Base-by-base conservation (phyloP, 306 rosid species). In the Sicyos baderoa region DNA sequence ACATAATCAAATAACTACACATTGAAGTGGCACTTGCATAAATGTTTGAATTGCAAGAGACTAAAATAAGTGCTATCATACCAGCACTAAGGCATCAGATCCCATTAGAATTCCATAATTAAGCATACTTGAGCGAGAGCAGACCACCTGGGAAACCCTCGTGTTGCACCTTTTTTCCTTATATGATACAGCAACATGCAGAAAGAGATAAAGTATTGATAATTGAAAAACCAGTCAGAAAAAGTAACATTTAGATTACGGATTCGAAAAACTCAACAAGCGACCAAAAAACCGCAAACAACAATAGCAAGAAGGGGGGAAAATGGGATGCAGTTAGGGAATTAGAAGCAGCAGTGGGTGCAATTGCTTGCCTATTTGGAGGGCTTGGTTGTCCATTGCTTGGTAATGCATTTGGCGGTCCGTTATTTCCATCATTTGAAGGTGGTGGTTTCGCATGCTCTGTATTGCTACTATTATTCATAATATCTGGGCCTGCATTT, bases 401-500 rank as follows among this genome's bases (percentile, higher is more conserved):
- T 25, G 93, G 84, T 54, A n/a, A n/a, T n/a, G n/a, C n/a, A n/a
- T n/a, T n/a, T n/a, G n/a, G n/a, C n/a, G n/a, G n/a, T n/a, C 77
- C 83, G n/a, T 48, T 75, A 42, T 5, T 60, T 54, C 80, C 84
- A 17, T 61, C 77, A 44, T 6, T 56, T 29, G 79, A 62, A 6
- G 89, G 80, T 53, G 84, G 80, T 53, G 84, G 78, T 15, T 77
- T 52, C 49, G 61, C 74, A 81, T 72, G 79, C 54, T 45, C 62
- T 56, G 21, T 27, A 51, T 77, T 73, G 51, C 63, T 72, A 35
- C 9, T 12, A 8, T 16, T 40, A 25, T 25, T n/a, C n/a, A n/a
- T 25, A 18, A 27, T 56, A 76, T 83, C 87, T 74, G 82, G 64
- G 73, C 89, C 92, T 87, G 89, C 75, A 82, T 10, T 16, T 61